These are phyloP conservation scores for Canavalia gladiata DNA, from an alignment of 306 rosid genomes.

Conservation along the genomic window DNA sequence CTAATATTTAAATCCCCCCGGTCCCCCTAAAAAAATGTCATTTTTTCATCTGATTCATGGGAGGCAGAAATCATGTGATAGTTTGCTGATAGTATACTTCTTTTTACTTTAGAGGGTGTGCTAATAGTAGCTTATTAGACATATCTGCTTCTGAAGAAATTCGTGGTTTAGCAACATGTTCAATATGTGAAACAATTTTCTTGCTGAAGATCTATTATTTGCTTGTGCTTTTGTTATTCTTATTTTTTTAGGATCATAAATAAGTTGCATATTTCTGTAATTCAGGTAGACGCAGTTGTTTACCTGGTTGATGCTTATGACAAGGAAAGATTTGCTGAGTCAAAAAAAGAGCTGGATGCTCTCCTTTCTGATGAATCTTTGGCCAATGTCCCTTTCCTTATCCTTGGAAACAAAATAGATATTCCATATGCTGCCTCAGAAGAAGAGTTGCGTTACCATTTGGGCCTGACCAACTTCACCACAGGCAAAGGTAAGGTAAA, in stretches of 20 bases:
- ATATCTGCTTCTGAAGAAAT: conserved; percentile 5
- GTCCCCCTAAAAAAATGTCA: too few species aligned
- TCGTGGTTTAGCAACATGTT: background rate
- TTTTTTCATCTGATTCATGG: too few species aligned
- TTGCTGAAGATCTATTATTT: background rate
- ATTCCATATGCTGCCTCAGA: conserved; percentile 88
- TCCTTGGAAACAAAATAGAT: conserved; percentile 90
- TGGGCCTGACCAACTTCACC: conserved; percentile 86
- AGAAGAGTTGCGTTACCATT: conserved; percentile 79
- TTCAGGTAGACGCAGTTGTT: conserved; percentile 89
- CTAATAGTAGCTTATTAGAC: conserved; percentile 52
- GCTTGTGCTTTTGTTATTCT: background rate
- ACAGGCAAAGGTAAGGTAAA: conserved; percentile 89
- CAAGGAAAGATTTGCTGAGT: conserved; percentile 87
- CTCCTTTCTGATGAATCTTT: conserved; percentile 83
- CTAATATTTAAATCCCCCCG: too few species aligned
- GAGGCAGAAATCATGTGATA: conserved; percentile 36
- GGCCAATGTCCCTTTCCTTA: conserved; percentile 78
- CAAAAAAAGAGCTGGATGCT: conserved; percentile 84
- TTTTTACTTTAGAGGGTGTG: conserved; percentile 52
- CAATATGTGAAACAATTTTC: background rate
- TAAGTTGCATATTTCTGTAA: conserved; percentile 12
- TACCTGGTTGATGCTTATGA: conserved; percentile 83
- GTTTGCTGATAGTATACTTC: conserved; percentile 60
- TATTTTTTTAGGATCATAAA: background rate